These are phyloP conservation scores for Debaryomyces fabryi DNA, from an alignment of 1,139 yeast species.

Conservation along the genomic window DNA sequence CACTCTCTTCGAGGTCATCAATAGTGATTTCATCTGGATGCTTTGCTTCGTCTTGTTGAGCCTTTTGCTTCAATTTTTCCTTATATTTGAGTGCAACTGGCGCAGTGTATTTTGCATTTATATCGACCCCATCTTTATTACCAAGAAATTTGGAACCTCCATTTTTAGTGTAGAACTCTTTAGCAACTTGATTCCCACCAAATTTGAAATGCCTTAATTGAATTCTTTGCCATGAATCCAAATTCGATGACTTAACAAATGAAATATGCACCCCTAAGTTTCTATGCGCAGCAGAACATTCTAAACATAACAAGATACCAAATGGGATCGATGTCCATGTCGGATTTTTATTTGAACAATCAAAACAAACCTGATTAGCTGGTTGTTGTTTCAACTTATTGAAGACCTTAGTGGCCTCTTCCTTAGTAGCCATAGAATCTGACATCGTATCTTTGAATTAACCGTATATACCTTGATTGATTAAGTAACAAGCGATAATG, in stretches of 20 bases:
- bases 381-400: conserved; percentile 61
- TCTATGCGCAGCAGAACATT: conserved; percentile 53
- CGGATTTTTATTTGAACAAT: conserved; percentile 52
- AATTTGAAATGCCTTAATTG: conserved; percentile 88
- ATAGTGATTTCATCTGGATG: conserved; percentile 70
- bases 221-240: conserved; percentile 88
- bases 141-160: conserved; percentile 75
- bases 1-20: conserved; percentile 52
- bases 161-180: conserved; percentile 77
- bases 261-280: conserved; percentile 54
- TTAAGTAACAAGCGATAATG: conserved; percentile 1
- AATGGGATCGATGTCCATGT: conserved; percentile 57
- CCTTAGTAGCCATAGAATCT: conserved; percentile 60
- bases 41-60: conserved; percentile 63
- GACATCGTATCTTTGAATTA: conserved; percentile 28
- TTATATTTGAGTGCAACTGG: conserved; percentile 77
- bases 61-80: conserved; percentile 72
- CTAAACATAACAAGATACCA: conserved; percentile 51
- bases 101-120: conserved; percentile 78
- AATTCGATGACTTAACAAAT: conserved; percentile 81
- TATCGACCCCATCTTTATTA: conserved; percentile 52
- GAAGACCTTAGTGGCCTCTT: conserved; percentile 64
- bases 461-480: conserved; percentile 4
- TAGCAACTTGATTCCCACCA: conserved; percentile 89
- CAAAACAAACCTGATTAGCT: conserved; percentile 82